Percentiles rank a stretch among this genome's conserved stretches.
Evolutionary conservation across 1,284 basidiomycete genomes (phyloP).

Genomic region (Somion occarium): DNA sequence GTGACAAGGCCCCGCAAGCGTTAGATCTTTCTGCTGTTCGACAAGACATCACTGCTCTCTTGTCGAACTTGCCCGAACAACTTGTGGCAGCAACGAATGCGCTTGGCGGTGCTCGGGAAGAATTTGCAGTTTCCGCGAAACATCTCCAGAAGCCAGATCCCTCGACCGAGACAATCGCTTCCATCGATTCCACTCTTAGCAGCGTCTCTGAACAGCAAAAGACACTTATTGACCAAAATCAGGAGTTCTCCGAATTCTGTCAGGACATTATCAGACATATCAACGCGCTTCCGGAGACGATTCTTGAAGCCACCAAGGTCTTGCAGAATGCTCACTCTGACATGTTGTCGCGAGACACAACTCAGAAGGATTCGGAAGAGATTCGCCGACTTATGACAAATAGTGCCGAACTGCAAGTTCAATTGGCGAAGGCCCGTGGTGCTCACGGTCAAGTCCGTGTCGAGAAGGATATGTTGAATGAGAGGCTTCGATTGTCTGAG

Average conservation of each 20-base stretch:
- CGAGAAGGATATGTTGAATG: slow-evolving; percentile 67
- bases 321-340: slow-evolving; percentile 61
- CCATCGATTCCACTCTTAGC: slow-evolving; percentile 43
- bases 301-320: slow-evolving; percentile 48
- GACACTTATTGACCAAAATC: slow-evolving; percentile 38
- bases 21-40: slow-evolving; percentile 19
- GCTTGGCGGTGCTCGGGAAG: slow-evolving; percentile 32
- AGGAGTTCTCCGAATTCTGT: slow-evolving; percentile 46
- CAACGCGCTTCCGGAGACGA: slow-evolving; percentile 49
- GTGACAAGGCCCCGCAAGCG: slow-evolving; percentile 7
- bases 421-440: slow-evolving; percentile 68
- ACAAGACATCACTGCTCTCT: slow-evolving; percentile 27
- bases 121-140: slow-evolving; percentile 27
- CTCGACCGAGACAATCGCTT: slow-evolving; percentile 26
- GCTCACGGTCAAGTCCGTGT: slow-evolving; percentile 74
- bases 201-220: slow-evolving; percentile 39
- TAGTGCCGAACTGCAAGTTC: slow-evolving; percentile 64
- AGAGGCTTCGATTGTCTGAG: slow-evolving; percentile 57
- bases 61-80: slow-evolving; percentile 40
- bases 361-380: slow-evolving; percentile 63
- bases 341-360: slow-evolving; percentile 49
- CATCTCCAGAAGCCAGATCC: slow-evolving; percentile 12
- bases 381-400: slow-evolving; percentile 45
- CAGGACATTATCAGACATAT: slow-evolving; percentile 50
- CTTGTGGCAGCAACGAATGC: slow-evolving; percentile 37